Conservation (phyloP, 2,329 filamentous ascomycete species). For the Drechslerella dactyloides region DNA sequence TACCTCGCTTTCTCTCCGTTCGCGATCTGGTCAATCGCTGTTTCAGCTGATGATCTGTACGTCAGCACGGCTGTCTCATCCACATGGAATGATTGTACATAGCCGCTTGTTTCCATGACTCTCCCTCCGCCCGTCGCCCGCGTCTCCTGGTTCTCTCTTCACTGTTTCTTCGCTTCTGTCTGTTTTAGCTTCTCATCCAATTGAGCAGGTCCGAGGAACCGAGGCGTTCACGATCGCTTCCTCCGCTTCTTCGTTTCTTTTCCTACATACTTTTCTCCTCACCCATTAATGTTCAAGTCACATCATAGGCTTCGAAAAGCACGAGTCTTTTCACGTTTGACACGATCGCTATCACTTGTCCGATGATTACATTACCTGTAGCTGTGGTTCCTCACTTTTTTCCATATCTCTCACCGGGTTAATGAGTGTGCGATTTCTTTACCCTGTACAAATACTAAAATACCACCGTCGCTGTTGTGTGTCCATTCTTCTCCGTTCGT, state of each 20-base stretch:
- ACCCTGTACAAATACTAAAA: slow-evolving; percentile 51
- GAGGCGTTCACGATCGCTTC: slow-evolving; percentile 32
- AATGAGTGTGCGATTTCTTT: slow-evolving; percentile 9
- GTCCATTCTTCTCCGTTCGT: slow-evolving; percentile 32
- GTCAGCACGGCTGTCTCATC: neutral
- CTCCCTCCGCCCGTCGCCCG: too few relatives aligned
- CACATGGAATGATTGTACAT: slow-evolving; percentile 33
- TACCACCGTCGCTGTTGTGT: slow-evolving; percentile 40
- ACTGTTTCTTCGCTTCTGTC: neutral
- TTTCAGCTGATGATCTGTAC: neutral
- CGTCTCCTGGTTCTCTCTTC: neutral
- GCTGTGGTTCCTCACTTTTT: slow-evolving; percentile 14
- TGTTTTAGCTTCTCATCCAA: slow-evolving; percentile 31
- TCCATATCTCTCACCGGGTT: neutral
- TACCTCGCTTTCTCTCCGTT: too few relatives aligned
- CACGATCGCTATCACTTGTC: slow-evolving; percentile 7
- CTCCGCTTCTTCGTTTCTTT: slow-evolving; percentile 28
- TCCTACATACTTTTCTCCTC: slow-evolving; percentile 14
- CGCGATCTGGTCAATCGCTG: neutral
- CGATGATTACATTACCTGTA: slow-evolving; percentile 18
- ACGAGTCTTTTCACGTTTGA: neutral
- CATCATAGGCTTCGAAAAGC: neutral
- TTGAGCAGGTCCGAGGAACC: slow-evolving; percentile 27
- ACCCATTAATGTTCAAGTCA: slow-evolving; percentile 25
- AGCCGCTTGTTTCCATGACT: neutral